These are phyloP conservation scores for Canna indica DNA, from an alignment of 176 grass and related monocot genomes.

Conservation along the genomic window DNA sequence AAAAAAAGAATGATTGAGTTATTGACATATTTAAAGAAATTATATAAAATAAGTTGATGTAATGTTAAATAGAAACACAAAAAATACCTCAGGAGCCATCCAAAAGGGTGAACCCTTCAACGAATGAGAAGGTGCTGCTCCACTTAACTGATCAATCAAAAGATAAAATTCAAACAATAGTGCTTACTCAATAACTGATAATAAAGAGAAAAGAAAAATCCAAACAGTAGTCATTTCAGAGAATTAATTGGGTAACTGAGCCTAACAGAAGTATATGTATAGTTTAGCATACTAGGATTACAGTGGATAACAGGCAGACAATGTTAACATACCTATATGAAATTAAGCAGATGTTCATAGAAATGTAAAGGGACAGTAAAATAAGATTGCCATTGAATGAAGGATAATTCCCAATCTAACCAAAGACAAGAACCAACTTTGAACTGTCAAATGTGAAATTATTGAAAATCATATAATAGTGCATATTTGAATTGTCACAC, in stretches of 20 bases:
- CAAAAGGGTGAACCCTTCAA: conserved; percentile 91
- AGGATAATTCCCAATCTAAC: neutral
- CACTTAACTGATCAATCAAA: conserved; percentile 50
- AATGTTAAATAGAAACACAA: conserved; percentile 1
- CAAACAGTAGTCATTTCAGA: neutral
- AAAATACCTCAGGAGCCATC: conserved; percentile 91
- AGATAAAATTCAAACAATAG: no score
- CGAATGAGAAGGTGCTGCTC: conserved; percentile 70
- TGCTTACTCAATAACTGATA: no score
- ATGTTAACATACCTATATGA: neutral
- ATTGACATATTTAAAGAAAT: neutral
- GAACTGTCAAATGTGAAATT: no score
- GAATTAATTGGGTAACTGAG: neutral
- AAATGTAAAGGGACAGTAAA: neutral
- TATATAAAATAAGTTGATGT: neutral
- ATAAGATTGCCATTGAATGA: neutral
- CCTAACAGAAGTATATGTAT: neutral
- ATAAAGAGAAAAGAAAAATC: neutral
- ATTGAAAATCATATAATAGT: no score
- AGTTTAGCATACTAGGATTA: neutral
- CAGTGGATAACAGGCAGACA: neutral
- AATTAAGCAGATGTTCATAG: neutral
- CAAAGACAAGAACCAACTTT: neutral
- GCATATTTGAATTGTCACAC: no score
- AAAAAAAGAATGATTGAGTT: no score